Base-by-base conservation (phyloP, 306 rosid genomes). In the Prunus dulcis region DNA sequence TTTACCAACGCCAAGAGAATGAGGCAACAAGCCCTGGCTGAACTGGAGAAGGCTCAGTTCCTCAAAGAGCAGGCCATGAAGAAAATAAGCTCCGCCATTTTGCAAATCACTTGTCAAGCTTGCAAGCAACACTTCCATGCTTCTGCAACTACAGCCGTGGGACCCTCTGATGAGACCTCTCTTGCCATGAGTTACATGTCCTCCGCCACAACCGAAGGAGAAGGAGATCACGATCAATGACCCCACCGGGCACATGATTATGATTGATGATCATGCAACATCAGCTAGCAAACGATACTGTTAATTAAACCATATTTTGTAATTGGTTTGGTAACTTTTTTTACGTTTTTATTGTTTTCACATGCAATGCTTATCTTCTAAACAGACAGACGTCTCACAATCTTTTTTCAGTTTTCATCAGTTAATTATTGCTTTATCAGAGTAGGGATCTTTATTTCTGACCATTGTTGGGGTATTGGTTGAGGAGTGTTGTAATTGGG, bases 31-130 rank as follows among this genome's bases (percentile, higher is more conserved):
- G 98, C 98, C 5, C 93, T 87, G 63, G 88, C 82, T 3, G 98
- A 92, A 53, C 83, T 95, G 18, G 90, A 83, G 61, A 95, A 86
- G 28, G 97, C 97, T 23, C 88, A 83, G 81, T 78, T 76, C 45
- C 82, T 95, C 80, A 95, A 89, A 82, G 91, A 91, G 67, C 91
- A 92, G 68, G 92, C 99, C 9, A 86, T 73, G 12, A 88, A 86
- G 87, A 90, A 86, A 77, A 83, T 87, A 55, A 91, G 84, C 75
- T 88, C 92, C 23, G 90, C 96, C 27, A 79, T 92, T 22, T 38
- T 89, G 86, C 93, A 95, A 67, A 87, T 92, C 80, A 95, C 99
- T 19, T 95, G 99, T 41, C 97, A 89, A 12, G 82, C 90, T 62
- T 95, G 99, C 64, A 91, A 87, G 67, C 91, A 88, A 58, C 89